These are phyloP conservation scores for Wickerhamomyces bovis DNA, from an alignment of 805 yeast genomes.

Conservation along the genomic window DNA sequence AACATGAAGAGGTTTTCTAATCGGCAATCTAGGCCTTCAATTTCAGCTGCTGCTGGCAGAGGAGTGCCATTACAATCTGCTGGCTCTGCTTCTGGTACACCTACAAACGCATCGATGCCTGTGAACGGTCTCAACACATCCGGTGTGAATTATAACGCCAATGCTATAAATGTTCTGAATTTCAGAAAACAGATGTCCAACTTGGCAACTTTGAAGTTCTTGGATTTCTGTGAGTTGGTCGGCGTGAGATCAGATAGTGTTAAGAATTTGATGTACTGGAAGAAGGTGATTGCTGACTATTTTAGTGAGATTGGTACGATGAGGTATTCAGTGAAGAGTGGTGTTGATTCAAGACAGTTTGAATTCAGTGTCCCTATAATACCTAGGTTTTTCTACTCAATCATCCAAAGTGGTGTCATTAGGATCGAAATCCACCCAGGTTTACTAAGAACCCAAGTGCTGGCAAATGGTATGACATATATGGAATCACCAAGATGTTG, in stretches of 20 bases:
- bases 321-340: constrained; percentile 40
- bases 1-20: not conserved
- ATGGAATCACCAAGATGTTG: constrained; percentile 48
- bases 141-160: not conserved
- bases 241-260: constrained; percentile 35
- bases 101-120: not conserved
- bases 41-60: not conserved
- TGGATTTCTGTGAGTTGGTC: constrained; percentile 44
- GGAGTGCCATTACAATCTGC: not conserved
- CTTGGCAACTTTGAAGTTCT: constrained; percentile 43
- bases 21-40: not conserved
- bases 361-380: constrained; percentile 60
- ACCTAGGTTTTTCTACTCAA: constrained; percentile 54
- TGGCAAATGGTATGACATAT: constrained; percentile 47
- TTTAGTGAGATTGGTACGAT: constrained; percentile 47
- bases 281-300: constrained; percentile 40
- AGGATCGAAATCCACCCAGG: constrained; percentile 47
- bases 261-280: constrained; percentile 44
- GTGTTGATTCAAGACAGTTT: constrained; percentile 46
- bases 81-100: not conserved
- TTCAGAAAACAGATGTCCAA: constrained; percentile 39
- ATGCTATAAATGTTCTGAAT: constrained; percentile 16
- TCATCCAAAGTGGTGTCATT: constrained; percentile 44
- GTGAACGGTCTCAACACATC: not conserved
- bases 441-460: constrained; percentile 43